A percentile compares a stretch with the other conserved stretches of the same genome.
Evolutionary conservation across 179 eudicot genomes (phyloP).

Genomic region (Beta corolliflora): DNA sequence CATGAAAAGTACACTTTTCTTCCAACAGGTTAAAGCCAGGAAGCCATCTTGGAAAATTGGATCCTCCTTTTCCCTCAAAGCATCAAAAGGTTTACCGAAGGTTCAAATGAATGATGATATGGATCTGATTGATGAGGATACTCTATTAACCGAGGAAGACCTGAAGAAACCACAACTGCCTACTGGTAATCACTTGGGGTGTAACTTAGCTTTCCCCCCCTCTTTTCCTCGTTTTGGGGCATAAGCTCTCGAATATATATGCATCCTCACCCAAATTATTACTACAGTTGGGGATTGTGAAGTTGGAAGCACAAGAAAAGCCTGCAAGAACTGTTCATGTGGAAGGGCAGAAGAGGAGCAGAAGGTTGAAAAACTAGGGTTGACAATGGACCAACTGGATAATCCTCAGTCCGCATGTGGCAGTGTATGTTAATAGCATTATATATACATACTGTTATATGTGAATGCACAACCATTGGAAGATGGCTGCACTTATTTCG

Average conservation of each 20-base stretch:
- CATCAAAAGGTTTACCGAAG: constrained; percentile 58
- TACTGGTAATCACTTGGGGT: constrained; percentile 40
- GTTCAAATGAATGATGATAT: constrained; percentile 70
- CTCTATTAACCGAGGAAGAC: constrained; percentile 90
- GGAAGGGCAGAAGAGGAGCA: constrained; percentile 95
- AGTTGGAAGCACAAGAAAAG: constrained; percentile 82
- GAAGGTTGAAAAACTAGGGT: constrained; percentile 71
- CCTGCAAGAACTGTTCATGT: constrained; percentile 95
- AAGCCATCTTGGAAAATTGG: constrained; percentile 92
- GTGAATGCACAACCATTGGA: background rate
- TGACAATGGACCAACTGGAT: constrained; percentile 71
- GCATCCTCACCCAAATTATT: constrained; percentile 11
- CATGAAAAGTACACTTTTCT: background rate
- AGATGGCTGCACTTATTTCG: background rate
- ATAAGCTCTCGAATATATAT: background rate
- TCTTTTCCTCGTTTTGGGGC: background rate
- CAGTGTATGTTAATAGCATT: constrained; percentile 54
- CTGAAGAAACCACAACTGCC: constrained; percentile 76
- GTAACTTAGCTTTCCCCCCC: background rate
- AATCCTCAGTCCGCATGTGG: constrained; percentile 94
- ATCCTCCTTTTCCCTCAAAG: constrained; percentile 77
- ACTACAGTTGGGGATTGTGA: constrained; percentile 79
- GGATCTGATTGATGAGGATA: constrained; percentile 93
- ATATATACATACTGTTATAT: background rate
- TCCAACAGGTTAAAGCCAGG: constrained; percentile 49